Evolutionary conservation across 2,329 filamentous ascomycete species (phyloP).

Genomic region (Aphanocladium album): DNA sequence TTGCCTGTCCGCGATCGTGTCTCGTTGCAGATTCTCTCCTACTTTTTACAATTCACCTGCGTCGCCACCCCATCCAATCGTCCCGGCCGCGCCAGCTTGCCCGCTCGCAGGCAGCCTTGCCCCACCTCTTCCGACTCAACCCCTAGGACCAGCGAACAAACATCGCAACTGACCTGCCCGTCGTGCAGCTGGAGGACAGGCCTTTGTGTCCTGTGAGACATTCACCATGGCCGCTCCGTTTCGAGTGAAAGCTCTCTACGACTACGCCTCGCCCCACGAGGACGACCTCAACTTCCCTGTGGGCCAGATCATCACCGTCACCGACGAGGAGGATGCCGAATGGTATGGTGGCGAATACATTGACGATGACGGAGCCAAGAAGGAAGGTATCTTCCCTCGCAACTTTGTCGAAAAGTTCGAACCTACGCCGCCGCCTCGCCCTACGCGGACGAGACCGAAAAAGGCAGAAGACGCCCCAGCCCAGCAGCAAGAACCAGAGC

Average conservation of each 20-base stretch:
- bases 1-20: neutral
- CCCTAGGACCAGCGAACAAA: conserved; percentile 12
- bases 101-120: conserved; percentile 6
- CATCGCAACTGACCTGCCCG: conserved; percentile 8
- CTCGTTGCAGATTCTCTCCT: neutral
- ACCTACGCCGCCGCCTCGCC: conserved; percentile 82
- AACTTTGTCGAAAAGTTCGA: conserved; percentile 98
- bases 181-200: conserved; percentile 6
- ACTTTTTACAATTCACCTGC: neutral
- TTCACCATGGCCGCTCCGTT: conserved; percentile 69
- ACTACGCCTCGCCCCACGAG: conserved; percentile 88
- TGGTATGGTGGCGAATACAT: conserved; percentile 90
- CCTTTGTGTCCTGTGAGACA: conserved; percentile 12
- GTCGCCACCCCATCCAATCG: neutral
- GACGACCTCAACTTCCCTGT: conserved; percentile 85
- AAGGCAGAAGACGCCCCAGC: conserved; percentile 31
- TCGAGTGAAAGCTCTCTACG: conserved; percentile 93
- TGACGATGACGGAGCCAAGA: conserved; percentile 67
- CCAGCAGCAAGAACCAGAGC: conserved; percentile 25
- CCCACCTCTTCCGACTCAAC: conserved; percentile 7
- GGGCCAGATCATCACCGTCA: conserved; percentile 91
- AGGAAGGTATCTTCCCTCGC: conserved; percentile 84
- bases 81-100: neutral
- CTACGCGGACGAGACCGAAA: conserved; percentile 67
- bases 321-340: conserved; percentile 84